Conservation (phyloP, 306 rosid species). For the Acacia acuminata region DNA sequence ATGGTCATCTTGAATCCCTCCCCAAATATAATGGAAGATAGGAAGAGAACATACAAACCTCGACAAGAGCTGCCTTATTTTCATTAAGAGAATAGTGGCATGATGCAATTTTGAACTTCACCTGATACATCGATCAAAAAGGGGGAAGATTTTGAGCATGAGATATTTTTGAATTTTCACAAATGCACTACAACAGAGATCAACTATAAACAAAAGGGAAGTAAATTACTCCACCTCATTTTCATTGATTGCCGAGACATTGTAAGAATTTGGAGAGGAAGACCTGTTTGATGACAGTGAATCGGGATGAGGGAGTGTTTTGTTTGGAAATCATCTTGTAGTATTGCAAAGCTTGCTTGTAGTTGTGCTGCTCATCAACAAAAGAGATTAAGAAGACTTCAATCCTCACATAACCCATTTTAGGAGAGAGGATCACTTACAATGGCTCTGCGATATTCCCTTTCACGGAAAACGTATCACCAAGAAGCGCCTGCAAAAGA, state of each 20-base stretch:
- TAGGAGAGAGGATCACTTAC: slow-evolving; percentile 48
- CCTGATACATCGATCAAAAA: slow-evolving; percentile 52
- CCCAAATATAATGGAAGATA: slow-evolving; percentile 14
- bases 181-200: slow-evolving; percentile 15
- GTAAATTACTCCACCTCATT: slow-evolving; percentile 66
- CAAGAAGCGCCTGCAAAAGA: slow-evolving; percentile 70
- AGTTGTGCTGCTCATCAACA: slow-evolving; percentile 64
- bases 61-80: slow-evolving; percentile 79
- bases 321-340: slow-evolving; percentile 80
- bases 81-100: slow-evolving; percentile 74
- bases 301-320: slow-evolving; percentile 57
- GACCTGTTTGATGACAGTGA: slow-evolving; percentile 75
- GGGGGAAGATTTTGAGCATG: slow-evolving; percentile 4
- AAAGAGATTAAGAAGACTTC: slow-evolving; percentile 17
- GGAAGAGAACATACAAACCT: slow-evolving; percentile 64
- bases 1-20: slow-evolving; percentile 14
- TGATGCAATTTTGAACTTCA: slow-evolving; percentile 94
- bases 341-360: slow-evolving; percentile 87
- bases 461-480: slow-evolving; percentile 77
- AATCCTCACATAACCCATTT: background rate
- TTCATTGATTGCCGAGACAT: slow-evolving; percentile 72
- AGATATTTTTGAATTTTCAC: slow-evolving; percentile 13
- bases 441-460: slow-evolving; percentile 89
- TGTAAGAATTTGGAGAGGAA: slow-evolving; percentile 87
- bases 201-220: background rate